These are phyloP conservation scores for Begonia peltatifolia DNA, from an alignment of 306 rosid species.

Conservation along the genomic window DNA sequence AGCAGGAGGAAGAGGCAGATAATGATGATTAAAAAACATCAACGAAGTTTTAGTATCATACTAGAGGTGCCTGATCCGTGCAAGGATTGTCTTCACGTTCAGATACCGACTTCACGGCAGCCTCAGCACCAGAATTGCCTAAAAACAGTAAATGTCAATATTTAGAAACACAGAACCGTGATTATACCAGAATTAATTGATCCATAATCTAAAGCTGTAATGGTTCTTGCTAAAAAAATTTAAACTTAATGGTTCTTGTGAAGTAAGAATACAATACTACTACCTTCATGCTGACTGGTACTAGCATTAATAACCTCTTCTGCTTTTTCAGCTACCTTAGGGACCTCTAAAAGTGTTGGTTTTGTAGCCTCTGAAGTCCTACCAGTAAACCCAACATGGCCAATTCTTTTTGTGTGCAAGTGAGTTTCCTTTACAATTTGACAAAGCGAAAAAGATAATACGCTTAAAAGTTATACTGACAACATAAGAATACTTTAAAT, in stretches of 20 bases:
- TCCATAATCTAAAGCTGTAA: too few relatives aligned
- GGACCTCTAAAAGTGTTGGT: slow-evolving; percentile 71
- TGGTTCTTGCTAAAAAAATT: too few relatives aligned
- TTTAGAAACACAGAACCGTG: not conserved
- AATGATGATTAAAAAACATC: slow-evolving; percentile 6
- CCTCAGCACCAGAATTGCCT: slow-evolving; percentile 81
- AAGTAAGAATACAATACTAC: not conserved
- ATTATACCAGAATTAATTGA: too few relatives aligned
- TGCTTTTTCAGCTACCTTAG: slow-evolving; percentile 25
- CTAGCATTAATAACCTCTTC: slow-evolving; percentile 23
- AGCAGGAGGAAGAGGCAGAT: not conserved
- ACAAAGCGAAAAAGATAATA: slow-evolving; percentile 1
- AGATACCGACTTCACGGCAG: slow-evolving; percentile 78
- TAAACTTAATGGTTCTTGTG: too few relatives aligned
- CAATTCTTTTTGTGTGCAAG: slow-evolving; percentile 82
- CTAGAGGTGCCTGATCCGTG: slow-evolving; percentile 83
- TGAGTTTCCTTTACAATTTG: slow-evolving; percentile 63
- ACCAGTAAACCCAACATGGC: slow-evolving; percentile 57
- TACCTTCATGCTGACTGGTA: slow-evolving; percentile 47
- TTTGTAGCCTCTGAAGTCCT: slow-evolving; percentile 62
- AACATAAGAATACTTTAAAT: not conserved
- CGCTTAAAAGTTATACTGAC: too few relatives aligned
- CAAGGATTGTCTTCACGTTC: slow-evolving; percentile 73
- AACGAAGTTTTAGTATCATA: slow-evolving; percentile 12
- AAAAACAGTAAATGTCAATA: slow-evolving; percentile 11